phyloP scores from a whole-genome alignment of 352 stramenopile species.

The Hyaloperonospora arabidopsidis region DNA sequence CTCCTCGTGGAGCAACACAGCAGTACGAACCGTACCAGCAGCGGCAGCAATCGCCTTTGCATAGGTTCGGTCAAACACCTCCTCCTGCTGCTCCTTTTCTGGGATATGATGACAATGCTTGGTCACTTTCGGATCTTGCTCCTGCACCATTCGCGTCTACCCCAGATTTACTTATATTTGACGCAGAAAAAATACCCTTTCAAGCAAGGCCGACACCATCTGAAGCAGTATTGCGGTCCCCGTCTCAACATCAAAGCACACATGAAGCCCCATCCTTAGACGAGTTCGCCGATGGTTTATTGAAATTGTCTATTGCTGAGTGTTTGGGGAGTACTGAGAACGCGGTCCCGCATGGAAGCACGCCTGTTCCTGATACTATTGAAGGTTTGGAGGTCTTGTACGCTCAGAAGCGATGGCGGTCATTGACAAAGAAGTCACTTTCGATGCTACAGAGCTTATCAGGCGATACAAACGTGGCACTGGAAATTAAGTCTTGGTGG shows the following conservation, averaged over 20 bases:
- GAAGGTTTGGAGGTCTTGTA: conserved; percentile 51
- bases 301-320: conserved; percentile 42
- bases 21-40: conserved; percentile 20
- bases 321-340: conserved; percentile 20
- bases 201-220: conserved; percentile 8
- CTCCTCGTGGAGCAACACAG: conserved; percentile 16
- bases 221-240: conserved; percentile 14
- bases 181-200: conserved; percentile 16
- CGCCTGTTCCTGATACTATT: conserved; percentile 48
- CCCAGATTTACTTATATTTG: conserved; percentile 11
- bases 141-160: conserved; percentile 7
- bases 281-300: conserved; percentile 59
- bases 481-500: conserved; percentile 80
- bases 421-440: conserved; percentile 63
- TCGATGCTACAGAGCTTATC: conserved; percentile 60
- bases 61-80: conserved; percentile 36
- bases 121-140: conserved; percentile 39
- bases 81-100: conserved; percentile 64
- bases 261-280: conserved; percentile 31
- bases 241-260: conserved; percentile 18
- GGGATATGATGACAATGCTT: conserved; percentile 41
- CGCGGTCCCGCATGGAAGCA: conserved; percentile 27
- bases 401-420: conserved; percentile 60
- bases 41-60: conserved; percentile 15
- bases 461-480: conserved; percentile 35